Evolutionary conservation across 805 yeast genomes (phyloP), one percentile per base, ranked within the genome.

Genomic region (Lipomyces anomalus): DNA sequence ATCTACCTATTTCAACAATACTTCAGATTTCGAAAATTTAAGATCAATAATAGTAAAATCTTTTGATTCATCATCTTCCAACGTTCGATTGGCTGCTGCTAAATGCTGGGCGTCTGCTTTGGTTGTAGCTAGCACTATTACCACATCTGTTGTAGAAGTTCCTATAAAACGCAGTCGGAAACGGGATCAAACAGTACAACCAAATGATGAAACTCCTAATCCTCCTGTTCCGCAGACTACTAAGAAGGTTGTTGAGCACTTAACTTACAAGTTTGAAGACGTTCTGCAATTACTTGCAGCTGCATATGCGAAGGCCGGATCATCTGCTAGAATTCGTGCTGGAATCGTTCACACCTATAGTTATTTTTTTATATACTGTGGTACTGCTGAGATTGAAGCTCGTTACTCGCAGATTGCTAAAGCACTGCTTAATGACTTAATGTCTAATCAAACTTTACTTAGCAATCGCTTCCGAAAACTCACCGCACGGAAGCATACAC

Each of bases 81-180:
- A 35, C n/a, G 62, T 63, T 11, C 44, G 64, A n/a, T 46, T 38
- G 23, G 58, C 64, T 1, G 60, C 67, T 6, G 60, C 67, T 4
- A 29, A 38, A 9, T 58, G 64, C 50, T 53, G 63, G 45, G 59
- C 65, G 1, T 46, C 50, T 22, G 50, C 58, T 2, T 22, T 60
- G n/a, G 52, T 50, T 18, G 6, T 9, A 13, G 23, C 53, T 4
- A 26, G 40, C 23, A 39, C 53, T 4, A 35, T 38, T 28, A 44
- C 42, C 6, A 38, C 56, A 45, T 42, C 50, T 44, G 40, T 43
- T 26, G 29, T 52, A 29, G 55, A 49, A 34, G 43, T 51, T 4
- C 39, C 11, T 16, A 45, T 42, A 42, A 44, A 22, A 54, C 43
- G 18, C 50, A 32, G 17, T 35, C 38, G 23, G 38, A 43, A 37